These are phyloP conservation scores for Amanita pseudoporphyria DNA, from an alignment of 768 basidiomycete genomes.

Conservation along the genomic window DNA sequence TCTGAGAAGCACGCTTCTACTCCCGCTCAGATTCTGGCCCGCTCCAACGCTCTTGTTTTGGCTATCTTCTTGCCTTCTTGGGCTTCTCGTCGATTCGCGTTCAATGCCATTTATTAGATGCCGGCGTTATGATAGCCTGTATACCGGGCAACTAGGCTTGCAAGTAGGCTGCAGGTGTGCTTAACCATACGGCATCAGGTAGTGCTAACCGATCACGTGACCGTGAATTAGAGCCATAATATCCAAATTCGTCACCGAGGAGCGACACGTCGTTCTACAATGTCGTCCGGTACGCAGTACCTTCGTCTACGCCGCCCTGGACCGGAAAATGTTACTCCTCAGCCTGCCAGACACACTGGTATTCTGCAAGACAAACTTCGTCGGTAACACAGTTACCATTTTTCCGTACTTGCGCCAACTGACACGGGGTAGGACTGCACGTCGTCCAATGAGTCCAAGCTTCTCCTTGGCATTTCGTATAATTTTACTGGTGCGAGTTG, in stretches of 20 bases:
- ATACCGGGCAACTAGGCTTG: background rate
- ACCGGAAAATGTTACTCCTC: slow-evolving; percentile 19
- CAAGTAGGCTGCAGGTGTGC: background rate
- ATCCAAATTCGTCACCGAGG: background rate
- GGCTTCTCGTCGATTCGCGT: background rate
- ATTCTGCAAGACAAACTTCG: slow-evolving; percentile 76
- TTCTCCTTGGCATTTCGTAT: slow-evolving; percentile 81
- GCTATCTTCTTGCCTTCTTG: slow-evolving; percentile 9
- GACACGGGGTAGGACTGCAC: slow-evolving; percentile 39
- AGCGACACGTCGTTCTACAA: slow-evolving; percentile 6
- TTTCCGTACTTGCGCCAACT: slow-evolving; percentile 9
- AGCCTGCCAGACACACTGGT: slow-evolving; percentile 43
- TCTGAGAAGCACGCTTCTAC: slow-evolving; percentile 18
- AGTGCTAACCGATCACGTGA: background rate
- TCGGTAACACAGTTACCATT: slow-evolving; percentile 31
- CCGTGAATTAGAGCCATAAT: too few relatives aligned
- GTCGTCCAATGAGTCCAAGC: slow-evolving; percentile 78
- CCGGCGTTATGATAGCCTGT: background rate
- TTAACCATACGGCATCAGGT: background rate
- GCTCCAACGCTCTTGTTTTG: slow-evolving; percentile 6
- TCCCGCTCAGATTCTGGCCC: slow-evolving; percentile 3
- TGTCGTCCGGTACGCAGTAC: slow-evolving; percentile 30
- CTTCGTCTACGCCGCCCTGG: slow-evolving; percentile 42
- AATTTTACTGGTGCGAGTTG: slow-evolving; percentile 68
- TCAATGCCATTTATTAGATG: background rate